Evolutionary conservation across 345 rosid genomes (phyloP).

Genomic region (Pistacia vera): DNA sequence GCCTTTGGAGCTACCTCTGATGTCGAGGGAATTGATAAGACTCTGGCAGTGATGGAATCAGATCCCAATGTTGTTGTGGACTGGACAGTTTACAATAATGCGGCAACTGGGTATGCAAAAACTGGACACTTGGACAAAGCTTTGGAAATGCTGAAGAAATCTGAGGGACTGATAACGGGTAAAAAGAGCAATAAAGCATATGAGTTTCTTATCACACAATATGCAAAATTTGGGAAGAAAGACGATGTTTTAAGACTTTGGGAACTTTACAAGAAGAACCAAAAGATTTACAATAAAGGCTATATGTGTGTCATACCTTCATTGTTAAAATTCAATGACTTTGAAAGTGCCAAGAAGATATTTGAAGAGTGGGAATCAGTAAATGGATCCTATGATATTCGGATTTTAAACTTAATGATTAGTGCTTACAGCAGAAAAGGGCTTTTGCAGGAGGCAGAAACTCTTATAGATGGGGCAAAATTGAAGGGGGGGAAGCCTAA

Average conservation of each 20-base stretch:
- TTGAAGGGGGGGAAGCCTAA: constrained; percentile 29
- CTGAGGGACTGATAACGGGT: constrained; percentile 28
- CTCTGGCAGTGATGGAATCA: constrained; percentile 28
- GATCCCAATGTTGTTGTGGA: constrained; percentile 22
- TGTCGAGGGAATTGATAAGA: constrained; percentile 27
- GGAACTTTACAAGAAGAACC: constrained; percentile 32
- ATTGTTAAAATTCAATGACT: constrained; percentile 41
- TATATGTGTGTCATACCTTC: constrained; percentile 25
- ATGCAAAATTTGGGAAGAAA: constrained; percentile 40
- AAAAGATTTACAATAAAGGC: constrained; percentile 22
- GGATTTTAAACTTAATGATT: constrained; percentile 33
- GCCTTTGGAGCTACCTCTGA: constrained; percentile 34
- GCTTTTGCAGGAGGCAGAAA: constrained; percentile 35
- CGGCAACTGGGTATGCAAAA: constrained; percentile 30
- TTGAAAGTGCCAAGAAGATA: constrained; percentile 43
- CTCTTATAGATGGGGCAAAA: constrained; percentile 13
- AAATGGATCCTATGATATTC: constrained; percentile 6
- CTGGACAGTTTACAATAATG: constrained; percentile 19
- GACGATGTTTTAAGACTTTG: constrained; percentile 47
- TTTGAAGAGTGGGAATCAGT: constrained; percentile 44
- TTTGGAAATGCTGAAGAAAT: constrained; percentile 31
- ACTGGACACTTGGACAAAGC: constrained; percentile 33
- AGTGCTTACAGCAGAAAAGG: constrained; percentile 33
- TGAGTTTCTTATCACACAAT: constrained; percentile 27
- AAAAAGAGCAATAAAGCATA: constrained; percentile 9